These are phyloP conservation scores for Vanrija sp. DNA, from an alignment of 1,284 basidiomycete genomes.

Conservation along the genomic window DNA sequence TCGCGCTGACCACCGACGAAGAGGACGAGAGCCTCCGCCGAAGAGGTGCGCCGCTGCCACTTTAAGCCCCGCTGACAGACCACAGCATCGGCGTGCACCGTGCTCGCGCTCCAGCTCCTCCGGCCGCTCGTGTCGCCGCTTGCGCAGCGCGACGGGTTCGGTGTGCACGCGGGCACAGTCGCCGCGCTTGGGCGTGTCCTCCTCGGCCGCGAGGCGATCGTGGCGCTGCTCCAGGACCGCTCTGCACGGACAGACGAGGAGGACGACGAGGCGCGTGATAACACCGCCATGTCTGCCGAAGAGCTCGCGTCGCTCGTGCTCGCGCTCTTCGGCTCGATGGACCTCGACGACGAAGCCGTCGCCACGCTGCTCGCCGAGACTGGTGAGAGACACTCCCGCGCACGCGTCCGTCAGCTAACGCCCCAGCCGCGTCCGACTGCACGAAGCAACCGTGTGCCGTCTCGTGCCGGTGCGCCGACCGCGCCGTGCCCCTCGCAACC, in stretches of 20 bases:
- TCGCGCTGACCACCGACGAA: neutral
- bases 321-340: neutral
- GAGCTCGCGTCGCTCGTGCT: neutral
- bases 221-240: neutral
- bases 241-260: neutral
- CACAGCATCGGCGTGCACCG: constrained; percentile 4
- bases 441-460: constrained; percentile 9
- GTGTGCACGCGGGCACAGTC: neutral
- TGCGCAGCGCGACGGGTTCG: neutral
- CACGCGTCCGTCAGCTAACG: neutral
- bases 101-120: constrained; percentile 7
- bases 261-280: neutral
- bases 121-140: neutral
- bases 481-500: neutral
- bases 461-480: constrained; percentile 4
- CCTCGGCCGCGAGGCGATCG: neutral
- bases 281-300: neutral
- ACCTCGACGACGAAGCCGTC: neutral
- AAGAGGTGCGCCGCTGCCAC: neutral
- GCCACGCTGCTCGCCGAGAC: constrained; percentile 1
- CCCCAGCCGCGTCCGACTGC: constrained; percentile 4
- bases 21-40: neutral
- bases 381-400: neutral
- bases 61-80: neutral
- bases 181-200: neutral